Conservation (phyloP, 176 grass and related monocot species). For the Musa troglodytarum region DNA sequence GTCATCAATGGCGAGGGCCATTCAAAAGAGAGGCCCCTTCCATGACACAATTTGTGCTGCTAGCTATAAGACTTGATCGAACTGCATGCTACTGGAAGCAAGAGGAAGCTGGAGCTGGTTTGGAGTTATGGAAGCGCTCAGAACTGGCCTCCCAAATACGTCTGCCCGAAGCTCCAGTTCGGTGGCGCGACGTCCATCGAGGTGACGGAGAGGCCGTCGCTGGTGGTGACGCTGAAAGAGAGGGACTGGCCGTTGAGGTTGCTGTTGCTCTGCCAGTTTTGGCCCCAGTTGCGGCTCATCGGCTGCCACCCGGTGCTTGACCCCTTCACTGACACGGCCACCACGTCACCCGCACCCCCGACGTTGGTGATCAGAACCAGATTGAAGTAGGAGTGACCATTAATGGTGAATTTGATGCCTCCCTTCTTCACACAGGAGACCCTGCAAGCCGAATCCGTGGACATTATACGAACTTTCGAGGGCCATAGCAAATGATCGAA, state of each 20-base stretch:
- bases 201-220: conserved; percentile 14
- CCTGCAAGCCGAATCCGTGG: not conserved
- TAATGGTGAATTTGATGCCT: conserved; percentile 14
- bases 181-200: conserved; percentile 12
- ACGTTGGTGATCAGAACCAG: conserved; percentile 25
- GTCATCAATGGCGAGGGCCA: no score
- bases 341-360: conserved; percentile 23
- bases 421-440: conserved; percentile 10
- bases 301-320: conserved; percentile 16
- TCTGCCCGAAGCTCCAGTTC: conserved; percentile 24
- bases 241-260: conserved; percentile 23
- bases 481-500: not conserved
- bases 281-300: conserved; percentile 29
- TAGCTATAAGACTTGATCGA: no score
- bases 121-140: not conserved
- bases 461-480: not conserved
- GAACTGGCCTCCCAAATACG: conserved; percentile 17
- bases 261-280: conserved; percentile 27
- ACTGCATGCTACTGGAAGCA: not conserved
- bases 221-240: conserved; percentile 19
- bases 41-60: no score
- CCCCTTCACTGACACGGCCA: conserved; percentile 18
- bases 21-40: no score
- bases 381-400: conserved; percentile 28
- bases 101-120: not conserved